Base-by-base conservation (phyloP, 139 green algal genomes). In the Pedinophyceae sp. region DNA sequence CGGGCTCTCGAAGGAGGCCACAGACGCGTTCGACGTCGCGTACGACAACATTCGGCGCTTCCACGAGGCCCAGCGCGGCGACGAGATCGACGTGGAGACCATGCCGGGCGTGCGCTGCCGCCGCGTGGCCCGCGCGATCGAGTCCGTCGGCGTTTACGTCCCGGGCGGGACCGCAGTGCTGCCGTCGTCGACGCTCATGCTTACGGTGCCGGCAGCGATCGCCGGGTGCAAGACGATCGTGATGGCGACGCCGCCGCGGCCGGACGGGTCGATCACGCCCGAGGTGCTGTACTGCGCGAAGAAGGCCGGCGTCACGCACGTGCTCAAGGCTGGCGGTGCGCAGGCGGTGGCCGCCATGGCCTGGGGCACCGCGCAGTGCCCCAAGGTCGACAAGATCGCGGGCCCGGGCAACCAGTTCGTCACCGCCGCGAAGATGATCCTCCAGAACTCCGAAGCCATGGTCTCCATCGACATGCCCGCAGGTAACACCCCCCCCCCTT, bases 381-480 rank as follows among this genome's bases (percentile, higher is more conserved):
- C 89, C 27, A 97, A 97, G 75, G 84, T 88, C 27, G 43, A 77
- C 59, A 79, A 79, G 50, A 69, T 72, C 24, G 52, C 67, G 41
- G 64, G 60, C 43, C 62, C 69, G 62, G 75, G 87, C 22, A 79
- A 79, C 58, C 71, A 79, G 65, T 79, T 65, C 52, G 71, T 80
- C 25, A 80, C 71, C 3, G 71, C 71, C 23, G 71, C 71, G 27
- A 80, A 80, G 55, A 80, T 97, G 24, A 67, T 94, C 64, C 72
- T 98, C 65, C 80, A 89, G 57, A 87, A 86, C 67, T 78, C 70
- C 13, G 87, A 97, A 74, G 89, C 89, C 24, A 95, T 96, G 87
- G 62, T 97, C 16, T 72, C 80, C 49, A 97, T 97, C 59, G 88
- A 97, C 77, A 97, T 97, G 88, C 87, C 88, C 3, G 88, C 88